Evolutionary conservation across 2,329 filamentous ascomycete species (phyloP), one percentile per base, ranked within the genome.

Genomic region (Botrytis tulipae): DNA sequence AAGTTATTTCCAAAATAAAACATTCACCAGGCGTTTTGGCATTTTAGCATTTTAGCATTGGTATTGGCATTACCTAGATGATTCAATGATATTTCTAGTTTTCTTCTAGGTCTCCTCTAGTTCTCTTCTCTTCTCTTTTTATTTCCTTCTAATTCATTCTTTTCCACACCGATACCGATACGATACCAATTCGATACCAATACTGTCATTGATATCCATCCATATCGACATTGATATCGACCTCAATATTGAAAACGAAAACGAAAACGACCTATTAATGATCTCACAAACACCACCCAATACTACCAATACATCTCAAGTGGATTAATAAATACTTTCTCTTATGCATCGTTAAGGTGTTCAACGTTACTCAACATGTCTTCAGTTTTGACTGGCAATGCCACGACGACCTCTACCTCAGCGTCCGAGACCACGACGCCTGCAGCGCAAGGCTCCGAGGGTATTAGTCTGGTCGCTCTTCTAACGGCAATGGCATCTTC

Each of bases 381-480:
- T 61, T 63, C 71, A 29, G 40, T n/a, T n/a, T 16, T 62, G 51
- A 48, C 40, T 46, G 60, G 65, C 42, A n/a, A 32, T 61, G 40
- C 71, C 25, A 35, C 48, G 46, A 51, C 32, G 25, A 73, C 71
- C 12, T 73, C 71, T 60, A 25, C 63, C 42, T 9, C 71, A 14
- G 5, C 63, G 9, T 25, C 29, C 25, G 18, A 32, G 44, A 60
- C 51, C 20, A 61, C 63, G 22, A 29, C 71, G 1, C 29, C 29
- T n/a, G 29, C 67, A 18, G 80, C 73, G 9, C 79, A 81, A 67
- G 68, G 9, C 35, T 73, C 74, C 14, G 70, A 79, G 63, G 80
- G 80, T 67, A 80, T 80, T 73, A 79, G 77, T 73, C 70, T 81
- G n/a, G 76, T 81, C 29, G 74, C 78, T 14, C 78, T 82, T 70